Percentiles rank a stretch among this genome's conserved stretches.
Conservation (phyloP, 305 asterid genomes). For the Salvia sclarea region DNA sequence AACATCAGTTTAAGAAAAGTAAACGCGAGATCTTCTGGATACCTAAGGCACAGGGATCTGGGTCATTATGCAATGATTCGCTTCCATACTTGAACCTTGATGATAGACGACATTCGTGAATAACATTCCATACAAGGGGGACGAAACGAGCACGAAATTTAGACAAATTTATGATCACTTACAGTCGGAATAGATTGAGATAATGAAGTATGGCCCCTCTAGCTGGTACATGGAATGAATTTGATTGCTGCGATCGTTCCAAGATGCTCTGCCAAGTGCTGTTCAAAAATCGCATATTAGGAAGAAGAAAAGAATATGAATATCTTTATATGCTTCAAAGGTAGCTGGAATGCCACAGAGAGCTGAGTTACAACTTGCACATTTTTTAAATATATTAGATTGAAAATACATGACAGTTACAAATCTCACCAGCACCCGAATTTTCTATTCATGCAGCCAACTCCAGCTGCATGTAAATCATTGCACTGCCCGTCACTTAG, state of each 20-base stretch:
- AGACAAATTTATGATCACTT: conserved; percentile 38
- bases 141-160: background rate
- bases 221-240: conserved; percentile 43
- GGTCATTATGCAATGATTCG: conserved; percentile 19
- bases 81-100: conserved; percentile 49
- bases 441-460: conserved; percentile 62
- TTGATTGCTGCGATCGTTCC: conserved; percentile 42
- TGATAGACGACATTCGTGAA: conserved; percentile 14
- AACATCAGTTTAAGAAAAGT: background rate
- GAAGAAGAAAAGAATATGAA: conserved; percentile 6
- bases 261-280: conserved; percentile 55
- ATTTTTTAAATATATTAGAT: background rate
- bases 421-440: conserved; percentile 66
- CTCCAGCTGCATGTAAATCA: conserved; percentile 44
- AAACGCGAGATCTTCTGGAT: background rate
- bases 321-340: background rate
- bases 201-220: conserved; percentile 49
- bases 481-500: conserved; percentile 53
- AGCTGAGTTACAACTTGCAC: background rate
- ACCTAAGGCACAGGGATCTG: conserved; percentile 39
- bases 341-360: background rate
- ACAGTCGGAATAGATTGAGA: conserved; percentile 55
- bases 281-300: conserved; percentile 35
- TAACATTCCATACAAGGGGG: conserved; percentile 11
- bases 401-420: background rate